Percentiles rank a stretch among this genome's conserved stretches.
Conservation (phyloP, 805 yeast genomes). For the Danielia oregonensis region DNA sequence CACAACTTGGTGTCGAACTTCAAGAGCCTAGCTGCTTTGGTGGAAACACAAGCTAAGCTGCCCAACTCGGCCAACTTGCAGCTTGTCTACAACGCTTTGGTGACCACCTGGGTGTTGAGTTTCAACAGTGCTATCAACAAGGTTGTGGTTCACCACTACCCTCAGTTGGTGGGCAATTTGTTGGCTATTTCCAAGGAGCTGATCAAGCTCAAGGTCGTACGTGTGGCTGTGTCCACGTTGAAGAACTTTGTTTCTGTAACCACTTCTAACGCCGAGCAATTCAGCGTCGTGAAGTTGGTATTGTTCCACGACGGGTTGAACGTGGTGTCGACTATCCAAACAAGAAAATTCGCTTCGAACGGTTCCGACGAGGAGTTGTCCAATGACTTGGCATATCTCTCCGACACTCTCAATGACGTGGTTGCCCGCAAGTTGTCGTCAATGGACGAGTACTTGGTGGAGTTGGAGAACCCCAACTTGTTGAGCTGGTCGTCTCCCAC, state of each 20-base stretch:
- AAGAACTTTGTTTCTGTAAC: constrained; percentile 50
- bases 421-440: constrained; percentile 74
- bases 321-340: constrained; percentile 63
- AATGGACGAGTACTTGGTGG: constrained; percentile 87
- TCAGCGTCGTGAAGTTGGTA: constrained; percentile 59
- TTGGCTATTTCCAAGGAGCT: constrained; percentile 67
- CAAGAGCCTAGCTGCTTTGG: constrained; percentile 28
- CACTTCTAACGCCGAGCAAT: constrained; percentile 29
- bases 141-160: constrained; percentile 49
- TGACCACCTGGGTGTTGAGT: constrained; percentile 81
- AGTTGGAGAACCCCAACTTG: constrained; percentile 72
- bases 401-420: constrained; percentile 61
- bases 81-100: constrained; percentile 73
- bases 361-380: constrained; percentile 79
- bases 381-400: constrained; percentile 59
- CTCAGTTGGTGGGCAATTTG: constrained; percentile 50
- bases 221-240: constrained; percentile 76
- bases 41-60: constrained; percentile 27
- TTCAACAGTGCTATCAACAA: constrained; percentile 56
- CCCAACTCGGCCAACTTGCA: constrained; percentile 58
- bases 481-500: constrained; percentile 82
- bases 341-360: constrained; percentile 77
- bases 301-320: constrained; percentile 74
- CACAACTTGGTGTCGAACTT: constrained; percentile 32
- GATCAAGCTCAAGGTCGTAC: constrained; percentile 86